These are phyloP conservation scores for Amorphotheca resinae DNA, from an alignment of 495 filamentous ascomycete genomes.

Conservation along the genomic window DNA sequence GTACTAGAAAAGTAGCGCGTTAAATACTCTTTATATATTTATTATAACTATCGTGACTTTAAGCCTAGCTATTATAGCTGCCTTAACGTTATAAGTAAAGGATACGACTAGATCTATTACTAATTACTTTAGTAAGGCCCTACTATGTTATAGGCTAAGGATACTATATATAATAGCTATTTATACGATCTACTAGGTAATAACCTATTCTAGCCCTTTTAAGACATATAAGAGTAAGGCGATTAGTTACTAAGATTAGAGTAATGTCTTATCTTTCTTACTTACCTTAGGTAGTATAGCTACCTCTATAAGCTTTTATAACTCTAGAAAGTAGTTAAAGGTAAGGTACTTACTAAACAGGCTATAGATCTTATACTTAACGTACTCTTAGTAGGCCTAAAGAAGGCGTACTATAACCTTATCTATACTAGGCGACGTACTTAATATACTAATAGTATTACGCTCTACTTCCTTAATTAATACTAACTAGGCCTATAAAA, in stretches of 20 bases:
- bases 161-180: background rate
- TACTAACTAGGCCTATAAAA: background rate
- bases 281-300: background rate
- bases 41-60: constrained; percentile 1
- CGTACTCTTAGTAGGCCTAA: no score
- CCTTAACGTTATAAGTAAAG: background rate
- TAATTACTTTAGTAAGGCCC: background rate
- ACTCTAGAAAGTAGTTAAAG: background rate
- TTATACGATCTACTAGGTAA: background rate
- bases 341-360: background rate
- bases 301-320: background rate
- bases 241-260: background rate
- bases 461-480: background rate
- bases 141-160: background rate
- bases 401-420: background rate
- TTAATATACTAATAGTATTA: background rate
- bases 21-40: background rate
- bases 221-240: background rate
- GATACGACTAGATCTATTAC: background rate
- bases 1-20: background rate
- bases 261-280: background rate
- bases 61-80: background rate
- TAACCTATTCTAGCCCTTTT: background rate
- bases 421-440: background rate
- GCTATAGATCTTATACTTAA: background rate